Percentiles rank a stretch among this genome's conserved stretches.
phyloP scores from a whole-genome alignment of 768 basidiomycete genomes.

The Naganishia vaughanmartiniae region DNA sequence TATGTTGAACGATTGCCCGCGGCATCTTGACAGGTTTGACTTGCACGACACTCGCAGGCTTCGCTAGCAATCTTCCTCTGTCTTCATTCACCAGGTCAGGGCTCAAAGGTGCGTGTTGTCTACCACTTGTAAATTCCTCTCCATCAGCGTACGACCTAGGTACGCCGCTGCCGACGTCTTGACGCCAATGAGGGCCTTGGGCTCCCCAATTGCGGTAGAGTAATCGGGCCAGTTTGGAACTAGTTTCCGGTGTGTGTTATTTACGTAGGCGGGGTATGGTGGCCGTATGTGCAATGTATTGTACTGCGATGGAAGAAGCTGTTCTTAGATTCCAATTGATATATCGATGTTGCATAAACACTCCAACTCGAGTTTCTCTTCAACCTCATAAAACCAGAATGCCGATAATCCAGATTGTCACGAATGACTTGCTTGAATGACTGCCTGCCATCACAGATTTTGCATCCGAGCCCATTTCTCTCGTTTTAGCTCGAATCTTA shows the following conservation, averaged over 20 bases:
- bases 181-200: conserved; percentile 24
- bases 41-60: conserved; percentile 1
- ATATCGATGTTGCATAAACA: too few relatives aligned
- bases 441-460: neutral
- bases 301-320: too few relatives aligned
- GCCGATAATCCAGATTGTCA: neutral
- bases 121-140: conserved; percentile 2
- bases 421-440: neutral
- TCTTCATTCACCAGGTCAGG: neutral
- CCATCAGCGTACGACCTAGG: conserved; percentile 15
- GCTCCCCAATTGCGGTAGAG: conserved; percentile 20
- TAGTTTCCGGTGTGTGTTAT: neutral
- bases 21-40: conserved; percentile 21
- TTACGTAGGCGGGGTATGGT: neutral
- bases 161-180: conserved; percentile 6
- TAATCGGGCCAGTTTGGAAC: conserved; percentile 16
- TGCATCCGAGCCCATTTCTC: conserved; percentile 9
- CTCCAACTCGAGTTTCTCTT: too few relatives aligned
- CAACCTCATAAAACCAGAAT: neutral
- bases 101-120: neutral
- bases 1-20: conserved; percentile 14
- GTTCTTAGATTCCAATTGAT: too few relatives aligned
- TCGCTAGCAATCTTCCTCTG: conserved; percentile 3
- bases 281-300: neutral
- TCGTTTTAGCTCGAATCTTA: neutral